phyloP scores from a whole-genome alignment of 2,329 filamentous ascomycete genomes.

The Aspergillus viridinutans region DNA sequence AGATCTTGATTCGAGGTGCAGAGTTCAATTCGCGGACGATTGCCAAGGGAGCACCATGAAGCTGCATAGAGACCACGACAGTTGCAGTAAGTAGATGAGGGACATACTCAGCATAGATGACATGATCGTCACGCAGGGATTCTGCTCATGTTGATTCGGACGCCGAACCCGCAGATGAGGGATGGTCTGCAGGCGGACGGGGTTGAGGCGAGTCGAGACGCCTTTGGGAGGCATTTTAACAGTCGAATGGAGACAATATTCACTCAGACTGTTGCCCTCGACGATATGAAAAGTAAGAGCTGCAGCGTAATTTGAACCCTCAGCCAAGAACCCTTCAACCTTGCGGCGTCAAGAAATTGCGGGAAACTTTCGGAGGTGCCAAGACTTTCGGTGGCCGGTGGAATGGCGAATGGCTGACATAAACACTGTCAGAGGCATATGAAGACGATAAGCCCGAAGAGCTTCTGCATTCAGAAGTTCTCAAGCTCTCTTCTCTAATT shows the following conservation, averaged over 20 bases:
- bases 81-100: background rate
- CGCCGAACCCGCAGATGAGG: constrained; percentile 58
- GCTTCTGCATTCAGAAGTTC: background rate
- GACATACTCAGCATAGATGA: constrained; percentile 60
- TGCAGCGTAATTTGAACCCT: constrained; percentile 2
- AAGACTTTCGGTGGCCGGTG: constrained; percentile 22
- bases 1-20: constrained; percentile 6
- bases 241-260: background rate
- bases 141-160: constrained; percentile 58
- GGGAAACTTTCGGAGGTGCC: constrained; percentile 18
- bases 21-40: background rate
- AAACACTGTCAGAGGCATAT: constrained; percentile 10
- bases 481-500: constrained; percentile 1
- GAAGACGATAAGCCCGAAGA: background rate
- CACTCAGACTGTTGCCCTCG: background rate
- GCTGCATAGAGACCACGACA: background rate
- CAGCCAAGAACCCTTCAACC: background rate
- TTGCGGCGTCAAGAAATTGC: constrained; percentile 7
- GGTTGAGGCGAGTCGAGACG: constrained; percentile 41
- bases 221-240: constrained; percentile 42
- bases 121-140: constrained; percentile 65
- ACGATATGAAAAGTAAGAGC: background rate
- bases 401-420: constrained; percentile 31
- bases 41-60: background rate
- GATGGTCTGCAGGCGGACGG: constrained; percentile 45